phyloP scores from a whole-genome alignment of 2,329 filamentous ascomycete species.

The Apiospora arundinis region DNA sequence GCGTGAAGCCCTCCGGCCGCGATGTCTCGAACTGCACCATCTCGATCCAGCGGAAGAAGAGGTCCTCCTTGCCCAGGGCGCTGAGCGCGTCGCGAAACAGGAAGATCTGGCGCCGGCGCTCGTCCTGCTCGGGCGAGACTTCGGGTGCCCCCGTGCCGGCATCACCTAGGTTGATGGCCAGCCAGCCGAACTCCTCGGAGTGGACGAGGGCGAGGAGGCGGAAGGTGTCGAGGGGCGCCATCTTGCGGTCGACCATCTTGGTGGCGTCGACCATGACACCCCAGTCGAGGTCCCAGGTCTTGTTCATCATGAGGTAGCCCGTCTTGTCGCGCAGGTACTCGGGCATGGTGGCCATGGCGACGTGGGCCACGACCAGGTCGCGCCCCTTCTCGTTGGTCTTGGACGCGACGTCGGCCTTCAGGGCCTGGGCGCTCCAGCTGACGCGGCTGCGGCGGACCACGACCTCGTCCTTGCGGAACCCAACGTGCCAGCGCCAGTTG shows the following conservation, averaged over 20 bases:
- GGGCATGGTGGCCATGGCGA: conserved; percentile 73
- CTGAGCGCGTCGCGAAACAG: conserved; percentile 79
- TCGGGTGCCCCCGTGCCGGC: conserved; percentile 30
- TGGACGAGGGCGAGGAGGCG: conserved; percentile 73
- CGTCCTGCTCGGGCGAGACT: conserved; percentile 61
- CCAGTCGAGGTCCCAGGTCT: conserved; percentile 89
- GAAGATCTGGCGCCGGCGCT: conserved; percentile 75
- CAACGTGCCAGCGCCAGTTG: conserved; percentile 74
- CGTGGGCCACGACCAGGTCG: conserved; percentile 64
- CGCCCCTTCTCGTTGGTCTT: conserved; percentile 53
- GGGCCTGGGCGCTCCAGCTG: conserved; percentile 67
- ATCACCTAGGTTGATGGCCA: conserved; percentile 65
- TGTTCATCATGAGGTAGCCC: conserved; percentile 85
- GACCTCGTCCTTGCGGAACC: conserved; percentile 81
- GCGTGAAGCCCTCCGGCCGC: conserved; percentile 77
- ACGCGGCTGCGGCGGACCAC: conserved; percentile 76
- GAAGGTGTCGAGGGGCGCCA: conserved; percentile 68
- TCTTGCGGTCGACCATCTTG: conserved; percentile 68
- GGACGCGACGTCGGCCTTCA: conserved; percentile 60
- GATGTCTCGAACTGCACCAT: conserved; percentile 87
- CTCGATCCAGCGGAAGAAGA: conserved; percentile 95
- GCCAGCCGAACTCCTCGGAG: conserved; percentile 73
- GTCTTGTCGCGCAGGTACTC: conserved; percentile 77
- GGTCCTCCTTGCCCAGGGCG: conserved; percentile 79
- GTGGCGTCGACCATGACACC: conserved; percentile 78